Conservation (phyloP, 1,139 yeast genomes). For the Diutina scorzettiae region DNA sequence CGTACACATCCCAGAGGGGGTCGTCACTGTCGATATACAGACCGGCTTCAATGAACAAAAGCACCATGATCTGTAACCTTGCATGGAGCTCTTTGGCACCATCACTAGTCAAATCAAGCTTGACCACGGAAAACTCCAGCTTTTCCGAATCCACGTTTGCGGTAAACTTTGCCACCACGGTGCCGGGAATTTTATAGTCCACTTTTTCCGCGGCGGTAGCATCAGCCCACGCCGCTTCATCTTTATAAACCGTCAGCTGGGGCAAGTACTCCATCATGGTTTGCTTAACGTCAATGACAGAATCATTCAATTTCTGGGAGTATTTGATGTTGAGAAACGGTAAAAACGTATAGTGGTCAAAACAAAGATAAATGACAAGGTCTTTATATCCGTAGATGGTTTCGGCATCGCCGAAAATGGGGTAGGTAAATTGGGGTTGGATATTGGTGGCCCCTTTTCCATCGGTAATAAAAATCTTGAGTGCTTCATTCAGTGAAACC, state of each 20-base stretch:
- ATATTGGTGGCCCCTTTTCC: conserved; percentile 43
- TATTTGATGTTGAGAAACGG: conserved; percentile 48
- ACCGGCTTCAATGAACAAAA: conserved; percentile 89
- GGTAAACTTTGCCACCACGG: conserved; percentile 22
- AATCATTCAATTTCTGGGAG: conserved; percentile 32
- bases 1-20: conserved; percentile 57
- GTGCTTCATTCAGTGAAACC: conserved; percentile 49
- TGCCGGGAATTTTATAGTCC: conserved; percentile 37
- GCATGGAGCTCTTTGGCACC: conserved; percentile 44
- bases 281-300: conserved; percentile 40
- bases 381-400: conserved; percentile 76
- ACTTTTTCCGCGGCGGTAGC: conserved; percentile 36
- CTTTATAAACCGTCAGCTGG: conserved; percentile 42
- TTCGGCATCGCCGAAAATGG: conserved; percentile 87
- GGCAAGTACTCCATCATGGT: conserved; percentile 52
- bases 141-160: conserved; percentile 15
- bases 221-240: conserved; percentile 58
- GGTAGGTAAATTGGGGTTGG: conserved; percentile 76
- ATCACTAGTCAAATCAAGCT: conserved; percentile 27
- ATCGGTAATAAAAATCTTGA: conserved; percentile 42
- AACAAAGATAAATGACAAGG: conserved; percentile 37
- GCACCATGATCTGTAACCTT: conserved; percentile 67
- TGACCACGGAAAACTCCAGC: conserved; percentile 17
- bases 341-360: conserved; percentile 32
- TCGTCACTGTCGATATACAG: conserved; percentile 73